Evolutionary conservation across 371 early-diverging fungal species (phyloP).

Genomic region (Mucor sp.): DNA sequence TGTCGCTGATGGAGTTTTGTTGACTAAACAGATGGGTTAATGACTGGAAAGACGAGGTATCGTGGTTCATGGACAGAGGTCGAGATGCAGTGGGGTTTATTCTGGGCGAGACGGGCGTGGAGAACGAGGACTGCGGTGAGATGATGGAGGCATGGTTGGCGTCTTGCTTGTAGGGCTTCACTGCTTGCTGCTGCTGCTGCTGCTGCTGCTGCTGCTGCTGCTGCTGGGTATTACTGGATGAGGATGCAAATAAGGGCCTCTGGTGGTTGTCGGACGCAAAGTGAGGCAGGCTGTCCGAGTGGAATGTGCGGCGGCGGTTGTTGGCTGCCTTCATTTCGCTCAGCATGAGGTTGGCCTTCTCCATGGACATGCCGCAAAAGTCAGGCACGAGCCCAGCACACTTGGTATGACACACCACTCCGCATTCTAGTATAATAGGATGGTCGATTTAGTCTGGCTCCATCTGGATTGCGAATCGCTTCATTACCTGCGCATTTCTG

Average conservation of each 20-base stretch:
- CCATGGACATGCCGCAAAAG: constrained; percentile 91
- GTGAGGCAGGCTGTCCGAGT: constrained; percentile 13
- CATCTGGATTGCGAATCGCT: background rate
- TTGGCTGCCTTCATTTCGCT: constrained; percentile 76
- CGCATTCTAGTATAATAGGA: constrained; percentile 64
- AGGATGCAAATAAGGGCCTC: constrained; percentile 18
- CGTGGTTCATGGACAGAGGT: constrained; percentile 16
- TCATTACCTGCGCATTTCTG: constrained; percentile 54
- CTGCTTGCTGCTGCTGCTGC: background rate
- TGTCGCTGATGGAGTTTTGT: constrained; percentile 9
- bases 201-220: background rate
- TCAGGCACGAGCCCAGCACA: constrained; percentile 90
- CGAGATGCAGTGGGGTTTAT: background rate
- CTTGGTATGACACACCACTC: constrained; percentile 77
- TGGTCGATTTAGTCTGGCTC: background rate
- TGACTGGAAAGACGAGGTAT: constrained; percentile 18
- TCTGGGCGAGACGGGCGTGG: constrained; percentile 23
- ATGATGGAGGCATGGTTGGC: background rate
- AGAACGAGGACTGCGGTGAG: constrained; percentile 16
- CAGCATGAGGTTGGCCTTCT: constrained; percentile 80
- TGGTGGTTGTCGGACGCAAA: constrained; percentile 12
- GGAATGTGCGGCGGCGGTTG: constrained; percentile 31
- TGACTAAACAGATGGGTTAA: constrained; percentile 17
- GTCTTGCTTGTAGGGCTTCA: background rate
- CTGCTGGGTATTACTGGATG: constrained; percentile 18